Percentiles rank a stretch among this genome's conserved stretches.
Conservation (phyloP, 2,329 filamentous ascomycete species). For the Aspergillus hiratsukae region DNA sequence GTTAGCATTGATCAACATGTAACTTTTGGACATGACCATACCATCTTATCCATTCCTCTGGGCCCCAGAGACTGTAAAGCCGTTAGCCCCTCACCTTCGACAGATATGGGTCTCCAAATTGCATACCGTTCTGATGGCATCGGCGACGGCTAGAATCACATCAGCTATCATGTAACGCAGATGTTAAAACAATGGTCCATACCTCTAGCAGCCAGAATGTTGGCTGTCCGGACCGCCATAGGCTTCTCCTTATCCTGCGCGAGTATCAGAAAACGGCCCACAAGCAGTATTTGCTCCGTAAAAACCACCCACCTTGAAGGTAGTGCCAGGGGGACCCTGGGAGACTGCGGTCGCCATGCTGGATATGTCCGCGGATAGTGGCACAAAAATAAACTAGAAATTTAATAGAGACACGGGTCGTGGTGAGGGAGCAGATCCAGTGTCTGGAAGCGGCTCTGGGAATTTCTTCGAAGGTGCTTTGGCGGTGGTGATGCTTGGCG, state of each 20-base stretch:
- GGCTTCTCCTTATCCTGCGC: constrained; percentile 89
- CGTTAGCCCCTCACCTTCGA: constrained; percentile 38
- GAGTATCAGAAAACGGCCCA: constrained; percentile 37
- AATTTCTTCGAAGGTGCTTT: constrained; percentile 38
- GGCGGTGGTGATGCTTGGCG: constrained; percentile 39
- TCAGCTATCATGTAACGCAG: constrained; percentile 21
- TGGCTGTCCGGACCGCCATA: constrained; percentile 88
- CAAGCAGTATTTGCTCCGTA: constrained; percentile 21
- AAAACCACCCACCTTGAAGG: constrained; percentile 56
- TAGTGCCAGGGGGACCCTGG: constrained; percentile 52
- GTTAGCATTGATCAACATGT: constrained; percentile 18
- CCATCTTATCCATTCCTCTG: constrained; percentile 98
- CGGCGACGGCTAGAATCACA: constrained; percentile 71
- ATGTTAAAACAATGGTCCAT: constrained; percentile 26
- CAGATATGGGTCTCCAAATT: constrained; percentile 4
- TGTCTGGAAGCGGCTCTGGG: constrained; percentile 20
- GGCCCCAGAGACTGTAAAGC: constrained; percentile 71
- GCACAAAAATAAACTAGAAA: constrained; percentile 20
- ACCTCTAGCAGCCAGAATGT: constrained; percentile 97
- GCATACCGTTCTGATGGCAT: constrained; percentile 83
- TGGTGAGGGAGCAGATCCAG: constrained; percentile 22
- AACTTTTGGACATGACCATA: constrained; percentile 23
- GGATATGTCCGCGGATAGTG: constrained; percentile 22
- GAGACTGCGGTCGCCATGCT: constrained; percentile 50
- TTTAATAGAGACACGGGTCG: constrained; percentile 17